Evolutionary conservation across 2,329 filamentous ascomycete genomes (phyloP).

Genomic region (Xylaria sp.): DNA sequence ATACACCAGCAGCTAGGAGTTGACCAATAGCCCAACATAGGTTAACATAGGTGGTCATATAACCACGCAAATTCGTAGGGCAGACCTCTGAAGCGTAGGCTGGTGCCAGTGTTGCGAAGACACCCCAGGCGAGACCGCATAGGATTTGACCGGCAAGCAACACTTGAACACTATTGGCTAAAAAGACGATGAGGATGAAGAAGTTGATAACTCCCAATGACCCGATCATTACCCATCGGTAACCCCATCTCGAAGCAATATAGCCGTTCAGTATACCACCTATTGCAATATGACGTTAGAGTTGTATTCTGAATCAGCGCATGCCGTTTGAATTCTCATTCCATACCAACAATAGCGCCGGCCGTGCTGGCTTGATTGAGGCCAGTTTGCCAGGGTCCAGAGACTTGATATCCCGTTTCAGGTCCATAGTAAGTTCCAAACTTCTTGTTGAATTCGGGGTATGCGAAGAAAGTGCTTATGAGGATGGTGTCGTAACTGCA

Average conservation of each 20-base stretch:
- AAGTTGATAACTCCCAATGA: conserved; percentile 46
- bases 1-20: conserved; percentile 54
- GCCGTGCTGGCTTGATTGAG: conserved; percentile 48
- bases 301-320: background rate
- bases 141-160: conserved; percentile 48
- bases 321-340: background rate
- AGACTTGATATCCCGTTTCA: conserved; percentile 44
- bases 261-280: conserved; percentile 49
- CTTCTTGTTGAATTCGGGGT: conserved; percentile 48
- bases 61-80: conserved; percentile 50
- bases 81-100: conserved; percentile 53
- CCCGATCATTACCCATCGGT: conserved; percentile 48
- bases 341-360: conserved; percentile 47
- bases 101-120: conserved; percentile 49
- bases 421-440: conserved; percentile 46
- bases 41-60: conserved; percentile 58
- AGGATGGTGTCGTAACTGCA: conserved; percentile 49
- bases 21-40: conserved; percentile 60
- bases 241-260: conserved; percentile 47
- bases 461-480: conserved; percentile 49
- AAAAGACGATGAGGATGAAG: conserved; percentile 48
- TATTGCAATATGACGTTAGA: conserved; percentile 23
- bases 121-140: conserved; percentile 50
- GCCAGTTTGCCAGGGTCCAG: conserved; percentile 48
- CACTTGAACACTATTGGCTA: conserved; percentile 41